Conservation (phyloP, 2,329 filamentous ascomycete species). For the Paraconiothyrium sp. region DNA sequence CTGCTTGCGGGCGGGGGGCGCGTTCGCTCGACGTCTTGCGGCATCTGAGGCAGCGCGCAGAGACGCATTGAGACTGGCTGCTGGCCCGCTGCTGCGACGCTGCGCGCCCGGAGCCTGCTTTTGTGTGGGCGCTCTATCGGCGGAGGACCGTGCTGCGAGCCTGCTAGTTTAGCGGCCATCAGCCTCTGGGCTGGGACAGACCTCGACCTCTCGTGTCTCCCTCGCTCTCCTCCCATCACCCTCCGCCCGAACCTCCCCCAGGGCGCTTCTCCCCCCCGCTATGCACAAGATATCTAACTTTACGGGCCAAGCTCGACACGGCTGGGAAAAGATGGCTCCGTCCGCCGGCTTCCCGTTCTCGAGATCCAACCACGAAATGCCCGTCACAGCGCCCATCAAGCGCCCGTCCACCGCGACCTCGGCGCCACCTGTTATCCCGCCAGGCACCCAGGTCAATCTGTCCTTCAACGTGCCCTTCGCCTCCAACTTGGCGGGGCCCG, state of each 20-base stretch:
- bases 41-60: neutral
- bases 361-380: slow-evolving; percentile 66
- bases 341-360: slow-evolving; percentile 70
- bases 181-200: slow-evolving; percentile 7
- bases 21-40: no score
- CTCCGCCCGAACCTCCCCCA: slow-evolving; percentile 38
- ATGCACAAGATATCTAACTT: slow-evolving; percentile 77
- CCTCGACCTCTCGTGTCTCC: slow-evolving; percentile 28
- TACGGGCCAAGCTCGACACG: slow-evolving; percentile 71
- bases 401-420: slow-evolving; percentile 60
- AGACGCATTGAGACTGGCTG: neutral
- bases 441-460: slow-evolving; percentile 84
- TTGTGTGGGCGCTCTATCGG: slow-evolving; percentile 7
- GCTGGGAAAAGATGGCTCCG: slow-evolving; percentile 74
- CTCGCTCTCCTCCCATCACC: slow-evolving; percentile 32
- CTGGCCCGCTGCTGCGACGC: neutral
- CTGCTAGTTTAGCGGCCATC: slow-evolving; percentile 6
- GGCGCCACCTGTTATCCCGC: slow-evolving; percentile 70
- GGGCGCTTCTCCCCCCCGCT: slow-evolving; percentile 42
- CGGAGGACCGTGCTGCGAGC: slow-evolving; percentile 6
- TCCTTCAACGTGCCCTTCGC: slow-evolving; percentile 98
- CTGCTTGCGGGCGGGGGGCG: neutral
- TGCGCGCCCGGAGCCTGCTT: neutral
- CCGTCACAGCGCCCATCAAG: slow-evolving; percentile 63
- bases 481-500: slow-evolving; percentile 89